Base-by-base conservation (phyloP, 2,329 filamentous ascomycete genomes). In the Metarhizium humberi region DNA sequence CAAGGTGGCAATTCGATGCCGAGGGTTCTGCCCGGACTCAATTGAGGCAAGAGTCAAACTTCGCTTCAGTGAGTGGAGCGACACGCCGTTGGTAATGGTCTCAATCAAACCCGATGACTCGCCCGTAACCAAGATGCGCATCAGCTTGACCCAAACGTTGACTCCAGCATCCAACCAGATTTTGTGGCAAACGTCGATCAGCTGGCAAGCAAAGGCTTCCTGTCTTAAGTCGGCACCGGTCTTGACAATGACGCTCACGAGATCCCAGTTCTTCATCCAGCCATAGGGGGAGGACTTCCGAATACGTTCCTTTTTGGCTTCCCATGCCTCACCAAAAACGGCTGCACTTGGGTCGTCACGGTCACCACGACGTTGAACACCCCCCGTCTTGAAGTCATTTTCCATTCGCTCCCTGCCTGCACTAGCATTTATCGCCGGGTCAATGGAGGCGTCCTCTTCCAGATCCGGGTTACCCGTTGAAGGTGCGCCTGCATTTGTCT, bases 231-330 rank as follows among this genome's bases (percentile, higher is more conserved):
- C 88, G 2, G 87, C 87, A 3, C 89, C 88, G 11, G 89, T 94
- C 74, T 94, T 94, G 63, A 94, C 86, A 65, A 94, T 94, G 57
- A 94, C 88, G 66, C 87, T 92, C 59, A 94, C 78, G 29, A 94
- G 78, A 64, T 94, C 89, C 89, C 89, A 94, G 66, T 91, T 92
- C 73, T 89, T 89, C 85, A 91, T 90, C 83, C 87, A 90, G 10
- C 89, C 89, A 66, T 92, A 94, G 0, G 89, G 89, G 0, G 88
- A 92, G 1, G 88, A 88, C 63, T 88, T 87, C 58, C 89, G 81
- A 66, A 94, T 90, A 20, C 89, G 86, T 69, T 92, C 89, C 64
- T 87, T 89, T 71, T 94, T 94, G 55, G 85, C 80, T 62, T 87
- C 83, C 89, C 89, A 94, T 20, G 89, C 89, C 71, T 94, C 89